Conservation (phyloP, 495 filamentous ascomycete genomes). For the Neurospora sp. region DNA sequence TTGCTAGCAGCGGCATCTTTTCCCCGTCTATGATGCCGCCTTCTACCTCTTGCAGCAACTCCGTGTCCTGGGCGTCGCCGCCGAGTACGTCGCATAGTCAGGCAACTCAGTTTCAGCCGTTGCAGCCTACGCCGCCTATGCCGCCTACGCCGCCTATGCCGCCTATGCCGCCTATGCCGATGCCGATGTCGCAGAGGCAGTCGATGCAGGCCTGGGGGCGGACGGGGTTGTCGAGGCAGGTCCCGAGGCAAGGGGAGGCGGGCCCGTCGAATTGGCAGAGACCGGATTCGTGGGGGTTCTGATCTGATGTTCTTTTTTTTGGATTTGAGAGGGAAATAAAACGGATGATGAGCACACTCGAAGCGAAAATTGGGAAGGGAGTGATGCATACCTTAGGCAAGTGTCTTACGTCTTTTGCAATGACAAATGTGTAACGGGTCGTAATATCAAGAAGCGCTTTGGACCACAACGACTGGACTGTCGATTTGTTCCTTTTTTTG, state of each 20-base stretch:
- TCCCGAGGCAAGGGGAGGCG: not conserved
- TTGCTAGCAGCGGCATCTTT: conserved; percentile 18
- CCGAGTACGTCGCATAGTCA: conserved; percentile 2
- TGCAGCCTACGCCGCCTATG: not conserved
- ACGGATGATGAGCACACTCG: not conserved
- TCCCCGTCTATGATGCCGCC: conserved; percentile 15
- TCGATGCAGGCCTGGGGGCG: not conserved
- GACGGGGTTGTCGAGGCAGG: not conserved
- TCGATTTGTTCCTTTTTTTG: not conserved
- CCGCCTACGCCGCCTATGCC: not conserved
- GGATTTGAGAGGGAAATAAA: too few species aligned
- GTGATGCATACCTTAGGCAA: not conserved
- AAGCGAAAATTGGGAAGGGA: not conserved
- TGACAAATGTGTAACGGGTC: not conserved
- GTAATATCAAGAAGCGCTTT: not conserved
- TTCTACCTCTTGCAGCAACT: conserved; percentile 5
- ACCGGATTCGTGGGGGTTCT: not conserved
- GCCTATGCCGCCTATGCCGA: not conserved
- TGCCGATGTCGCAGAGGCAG: not conserved
- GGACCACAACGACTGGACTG: not conserved
- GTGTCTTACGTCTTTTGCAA: not conserved
- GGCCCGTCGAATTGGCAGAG: not conserved
- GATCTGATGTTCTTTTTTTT: not conserved
- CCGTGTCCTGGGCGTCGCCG: conserved; percentile 2
- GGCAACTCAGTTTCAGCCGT: not conserved